Base-by-base conservation (phyloP, 1,284 basidiomycete genomes). In the Ustilago cynodontis region DNA sequence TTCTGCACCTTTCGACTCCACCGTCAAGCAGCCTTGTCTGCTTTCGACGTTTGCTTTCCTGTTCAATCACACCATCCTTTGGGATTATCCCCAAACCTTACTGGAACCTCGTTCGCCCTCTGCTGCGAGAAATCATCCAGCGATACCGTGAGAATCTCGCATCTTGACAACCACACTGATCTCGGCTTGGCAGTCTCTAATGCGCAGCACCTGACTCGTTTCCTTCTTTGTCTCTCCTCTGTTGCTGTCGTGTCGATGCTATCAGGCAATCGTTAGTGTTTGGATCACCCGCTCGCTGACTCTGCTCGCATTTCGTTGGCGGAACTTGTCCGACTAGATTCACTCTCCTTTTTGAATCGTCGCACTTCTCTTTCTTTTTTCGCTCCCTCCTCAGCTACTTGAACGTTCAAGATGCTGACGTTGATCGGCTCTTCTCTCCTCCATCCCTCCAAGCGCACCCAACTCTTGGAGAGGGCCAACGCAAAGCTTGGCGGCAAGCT, bases 401-500 rank as follows among this genome's bases (percentile, higher is more conserved):
- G 20, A 18, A 18, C 33, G 49, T 11, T 18, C 51, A 67, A 63
- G 51, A 79, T 79, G 78, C 65, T 87, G 64, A 81, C 86, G 37
- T 66, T 87, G 56, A 76, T 86, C 49, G 87, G 87, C 33, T 80
- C 86, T 41, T 87, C 86, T 50, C 72, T 83, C 9, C 75, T 86
- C 52, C 84, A 86, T 39, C 82, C 83, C 45, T 82, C 91, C 13
- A 94, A 93, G 86, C 91, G 93, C 64, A 88, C 90, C 55, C 89
- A 89, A 50, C 89, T 95, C 29, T 88, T 96, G 62, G 87, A 88
- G 58, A 87, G 89, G 51, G 89, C 95, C 65, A 91, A 92, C 82
- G 85, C 87, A 51, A 84, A 85, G 59, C 68, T 76, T 37, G 65
- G 65, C 18, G 65, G 52, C 26, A 65, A 64, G 54, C 87, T 89